Evolutionary conservation across 768 basidiomycete genomes (phyloP), one percentile per base, ranked within the genome.

Genomic region (Boletus subcaerulescens): DNA sequence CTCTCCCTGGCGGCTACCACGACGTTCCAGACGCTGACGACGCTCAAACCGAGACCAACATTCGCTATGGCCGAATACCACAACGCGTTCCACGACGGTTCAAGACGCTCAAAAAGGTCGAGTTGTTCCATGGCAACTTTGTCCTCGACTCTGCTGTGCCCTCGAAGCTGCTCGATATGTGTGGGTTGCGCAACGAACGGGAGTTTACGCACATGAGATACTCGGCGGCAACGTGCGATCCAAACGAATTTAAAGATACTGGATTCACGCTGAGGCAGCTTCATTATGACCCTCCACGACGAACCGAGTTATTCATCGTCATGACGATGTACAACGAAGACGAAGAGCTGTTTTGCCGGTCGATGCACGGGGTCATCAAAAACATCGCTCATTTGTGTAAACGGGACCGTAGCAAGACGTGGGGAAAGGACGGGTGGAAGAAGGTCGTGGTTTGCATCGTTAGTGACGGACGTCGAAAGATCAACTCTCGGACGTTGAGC

Each of bases 261-360:
- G 85, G 89, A 1, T 98, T 96, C 73, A 91, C 92, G 0, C 78
- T 98, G 8, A 84, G 96, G 3, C 95, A 96, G 69, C 80, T 84
- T n/a, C 83, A 91, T 62, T 95, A 96, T 70, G 91, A 95, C 63
- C 93, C 93, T 0, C 89, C 91, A 0, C 78, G 95, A 18, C 79
- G 89, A 33, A 97, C 95, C 33, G 96, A 98, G 71, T 76, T 98
- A 15, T 96, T 97, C 74, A 95, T 98, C 61, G 95, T 97, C 41
- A 89, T 98, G 83, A 98, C 95, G 14, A 97, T 98, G 94, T 97
- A 96, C 70, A 96, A 97, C 65, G 93, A 93, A 64, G 85, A 91
- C 62, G 93, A 96, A 68, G 83, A 87, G 63, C 77, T 98, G 7
- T 98, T 98, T 73, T 87, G 86, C 63, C 74, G 94, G 40, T 92